A percentile compares a stretch with the other conserved stretches of the same genome.
These are phyloP conservation scores for Sabuloglossum arenarium DNA, from an alignment of 495 filamentous ascomycete genomes.

Conservation along the genomic window DNA sequence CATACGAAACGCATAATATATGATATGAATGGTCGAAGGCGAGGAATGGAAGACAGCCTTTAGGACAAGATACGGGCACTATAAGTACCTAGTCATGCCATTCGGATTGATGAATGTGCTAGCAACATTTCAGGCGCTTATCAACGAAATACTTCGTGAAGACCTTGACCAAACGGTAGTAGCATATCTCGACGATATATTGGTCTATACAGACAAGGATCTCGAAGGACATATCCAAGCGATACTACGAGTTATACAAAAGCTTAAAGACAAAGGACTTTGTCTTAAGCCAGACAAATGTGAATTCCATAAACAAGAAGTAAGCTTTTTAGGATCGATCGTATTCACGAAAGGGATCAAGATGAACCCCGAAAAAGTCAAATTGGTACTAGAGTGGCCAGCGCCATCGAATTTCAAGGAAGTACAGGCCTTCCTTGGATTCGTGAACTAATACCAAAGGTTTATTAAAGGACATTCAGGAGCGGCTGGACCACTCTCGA, in stretches of 20 bases:
- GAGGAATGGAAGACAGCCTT: slow-evolving; percentile 1
- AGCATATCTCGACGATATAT: slow-evolving; percentile 3
- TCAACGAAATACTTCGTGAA: neutral
- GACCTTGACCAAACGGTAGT: neutral
- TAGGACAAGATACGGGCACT: neutral
- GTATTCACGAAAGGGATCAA: slow-evolving; percentile 6
- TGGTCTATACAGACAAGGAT: neutral
- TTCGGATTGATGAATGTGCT: neutral
- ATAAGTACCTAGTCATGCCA: slow-evolving; percentile 2
- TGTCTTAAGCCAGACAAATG: slow-evolving; percentile 15
- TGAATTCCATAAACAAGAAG: slow-evolving; percentile 11
- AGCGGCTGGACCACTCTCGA: slow-evolving; percentile 1
- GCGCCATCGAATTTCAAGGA: slow-evolving; percentile 6
- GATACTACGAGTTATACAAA: neutral
- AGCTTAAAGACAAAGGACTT: slow-evolving; percentile 4
- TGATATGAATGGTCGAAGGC: neutral
- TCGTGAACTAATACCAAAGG: slow-evolving; percentile 10
- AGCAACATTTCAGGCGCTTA: neutral
- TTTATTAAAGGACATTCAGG: slow-evolving; percentile 10
- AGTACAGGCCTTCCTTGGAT: too few species aligned
- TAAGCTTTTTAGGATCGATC: slow-evolving; percentile 10
- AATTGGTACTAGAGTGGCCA: slow-evolving; percentile 8
- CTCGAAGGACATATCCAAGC: too few species aligned
- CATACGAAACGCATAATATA: neutral
- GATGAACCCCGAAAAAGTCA: slow-evolving; percentile 9